phyloP scores from a whole-genome alignment of 2,329 filamentous ascomycete genomes.

The Aspergillus vadensis region DNA sequence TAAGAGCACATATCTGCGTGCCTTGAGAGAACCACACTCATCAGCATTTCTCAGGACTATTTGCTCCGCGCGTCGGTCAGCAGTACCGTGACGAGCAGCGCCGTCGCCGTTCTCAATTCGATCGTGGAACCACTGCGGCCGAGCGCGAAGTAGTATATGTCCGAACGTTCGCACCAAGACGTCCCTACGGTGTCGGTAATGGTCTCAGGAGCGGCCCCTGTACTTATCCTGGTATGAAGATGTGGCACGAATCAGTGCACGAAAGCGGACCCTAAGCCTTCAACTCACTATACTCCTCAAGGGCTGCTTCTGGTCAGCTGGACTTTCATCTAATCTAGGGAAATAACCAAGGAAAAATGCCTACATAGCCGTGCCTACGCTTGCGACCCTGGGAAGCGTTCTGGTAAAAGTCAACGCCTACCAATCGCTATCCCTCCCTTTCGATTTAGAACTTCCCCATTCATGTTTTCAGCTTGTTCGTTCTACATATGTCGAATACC shows the following conservation, averaged over 20 bases:
- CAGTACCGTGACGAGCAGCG: slow-evolving; percentile 75
- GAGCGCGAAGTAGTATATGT: slow-evolving; percentile 60
- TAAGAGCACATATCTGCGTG: slow-evolving; percentile 44
- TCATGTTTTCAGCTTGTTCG: background rate
- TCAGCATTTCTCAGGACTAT: slow-evolving; percentile 52
- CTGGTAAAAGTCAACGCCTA: background rate
- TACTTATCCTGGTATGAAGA: slow-evolving; percentile 28
- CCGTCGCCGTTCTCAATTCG: slow-evolving; percentile 74
- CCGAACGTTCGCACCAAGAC: slow-evolving; percentile 24
- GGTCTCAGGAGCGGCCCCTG: slow-evolving; percentile 27
- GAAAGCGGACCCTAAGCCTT: slow-evolving; percentile 26
- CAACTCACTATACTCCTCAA: slow-evolving; percentile 7
- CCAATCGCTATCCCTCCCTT: slow-evolving; percentile 11
- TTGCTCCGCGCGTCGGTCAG: slow-evolving; percentile 75
- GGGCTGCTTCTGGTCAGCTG: background rate
- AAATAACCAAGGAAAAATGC: background rate
- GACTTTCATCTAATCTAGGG: background rate
- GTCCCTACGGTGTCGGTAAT: slow-evolving; percentile 20
- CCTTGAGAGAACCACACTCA: background rate
- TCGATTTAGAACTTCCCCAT: background rate
- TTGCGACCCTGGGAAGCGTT: background rate
- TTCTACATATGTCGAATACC: slow-evolving; percentile 18
- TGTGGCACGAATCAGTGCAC: slow-evolving; percentile 25
- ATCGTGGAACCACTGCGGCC: slow-evolving; percentile 75
- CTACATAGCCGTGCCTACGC: background rate